These are phyloP conservation scores for Blastosporella zonata DNA, from an alignment of 1,284 basidiomycete species.

Conservation along the genomic window DNA sequence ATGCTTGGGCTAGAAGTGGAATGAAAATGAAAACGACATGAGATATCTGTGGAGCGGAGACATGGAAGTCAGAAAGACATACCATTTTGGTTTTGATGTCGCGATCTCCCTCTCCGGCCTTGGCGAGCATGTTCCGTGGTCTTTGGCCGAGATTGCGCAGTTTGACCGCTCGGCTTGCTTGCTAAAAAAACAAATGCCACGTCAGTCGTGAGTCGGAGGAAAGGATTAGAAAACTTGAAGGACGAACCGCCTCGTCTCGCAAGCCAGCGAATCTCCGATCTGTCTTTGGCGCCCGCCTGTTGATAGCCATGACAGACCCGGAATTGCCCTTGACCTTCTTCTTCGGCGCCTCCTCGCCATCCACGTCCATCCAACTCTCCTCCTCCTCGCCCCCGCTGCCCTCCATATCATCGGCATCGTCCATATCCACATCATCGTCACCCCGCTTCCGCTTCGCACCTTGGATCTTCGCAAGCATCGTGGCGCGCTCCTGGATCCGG, in stretches of 20 bases:
- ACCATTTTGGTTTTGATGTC: slow-evolving; percentile 80
- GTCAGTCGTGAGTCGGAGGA: slow-evolving; percentile 3
- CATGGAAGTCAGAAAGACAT: slow-evolving; percentile 25
- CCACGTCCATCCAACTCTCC: slow-evolving; percentile 65
- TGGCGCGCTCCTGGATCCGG: slow-evolving; percentile 85
- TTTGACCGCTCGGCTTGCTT: slow-evolving; percentile 76
- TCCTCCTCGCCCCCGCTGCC: slow-evolving; percentile 41
- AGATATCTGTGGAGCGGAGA: not conserved
- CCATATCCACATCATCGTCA: slow-evolving; percentile 42
- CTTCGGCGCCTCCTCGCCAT: slow-evolving; percentile 52
- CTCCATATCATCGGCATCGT: slow-evolving; percentile 52
- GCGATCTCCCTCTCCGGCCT: slow-evolving; percentile 88
- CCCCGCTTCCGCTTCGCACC: slow-evolving; percentile 74
- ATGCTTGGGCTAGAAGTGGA: slow-evolving; percentile 72
- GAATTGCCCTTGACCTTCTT: slow-evolving; percentile 65
- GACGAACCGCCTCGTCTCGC: slow-evolving; percentile 64
- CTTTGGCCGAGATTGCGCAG: slow-evolving; percentile 85
- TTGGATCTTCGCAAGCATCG: slow-evolving; percentile 76
- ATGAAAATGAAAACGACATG: slow-evolving; percentile 7
- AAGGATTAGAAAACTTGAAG: slow-evolving; percentile 11
- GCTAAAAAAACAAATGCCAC: slow-evolving; percentile 40
- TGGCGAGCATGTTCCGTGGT: slow-evolving; percentile 81
- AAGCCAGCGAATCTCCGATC: slow-evolving; percentile 81
- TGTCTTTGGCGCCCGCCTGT: slow-evolving; percentile 58
- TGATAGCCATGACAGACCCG: slow-evolving; percentile 49